Evolutionary conservation across 1,139 yeast species (phyloP).

Genomic region (Magnusiomyces fungicola): DNA sequence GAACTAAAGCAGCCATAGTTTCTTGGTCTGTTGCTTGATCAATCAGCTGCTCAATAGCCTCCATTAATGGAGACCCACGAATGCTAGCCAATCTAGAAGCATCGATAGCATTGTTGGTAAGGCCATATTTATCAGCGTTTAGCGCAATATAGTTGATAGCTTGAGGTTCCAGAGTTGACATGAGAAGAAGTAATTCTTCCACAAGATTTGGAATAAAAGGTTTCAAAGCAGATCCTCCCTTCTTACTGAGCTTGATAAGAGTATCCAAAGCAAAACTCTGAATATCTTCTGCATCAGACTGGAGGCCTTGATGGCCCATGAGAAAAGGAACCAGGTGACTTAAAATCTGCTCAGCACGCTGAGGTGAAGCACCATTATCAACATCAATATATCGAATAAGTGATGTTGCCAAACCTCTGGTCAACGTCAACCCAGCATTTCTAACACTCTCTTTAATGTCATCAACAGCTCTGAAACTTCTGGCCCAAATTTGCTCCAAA

Average conservation of each 20-base stretch:
- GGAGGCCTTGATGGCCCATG: slow-evolving; percentile 68
- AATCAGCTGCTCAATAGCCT: slow-evolving; percentile 66
- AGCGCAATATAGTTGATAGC: slow-evolving; percentile 76
- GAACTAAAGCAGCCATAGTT: slow-evolving; percentile 47
- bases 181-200: slow-evolving; percentile 58
- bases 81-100: slow-evolving; percentile 67
- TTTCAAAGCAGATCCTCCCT: slow-evolving; percentile 51
- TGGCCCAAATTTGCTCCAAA: slow-evolving; percentile 70
- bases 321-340: slow-evolving; percentile 67
- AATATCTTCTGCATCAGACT: slow-evolving; percentile 83
- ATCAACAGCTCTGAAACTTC: slow-evolving; percentile 85
- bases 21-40: slow-evolving; percentile 37
- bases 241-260: slow-evolving; percentile 58
- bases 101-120: slow-evolving; percentile 67
- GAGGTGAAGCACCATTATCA: slow-evolving; percentile 34
- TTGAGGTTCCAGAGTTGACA: slow-evolving; percentile 91
- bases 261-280: slow-evolving; percentile 69
- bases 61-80: slow-evolving; percentile 83
- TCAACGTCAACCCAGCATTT: slow-evolving; percentile 63
- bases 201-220: slow-evolving; percentile 65
- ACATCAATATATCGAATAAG: slow-evolving; percentile 52
- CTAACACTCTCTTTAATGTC: slow-evolving; percentile 94
- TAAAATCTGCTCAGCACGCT: slow-evolving; percentile 48
- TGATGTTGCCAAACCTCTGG: slow-evolving; percentile 58
- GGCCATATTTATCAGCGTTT: slow-evolving; percentile 82